Evolutionary conservation across 768 basidiomycete genomes (phyloP).

Genomic region (Cystofilobasidium bisporidii): DNA sequence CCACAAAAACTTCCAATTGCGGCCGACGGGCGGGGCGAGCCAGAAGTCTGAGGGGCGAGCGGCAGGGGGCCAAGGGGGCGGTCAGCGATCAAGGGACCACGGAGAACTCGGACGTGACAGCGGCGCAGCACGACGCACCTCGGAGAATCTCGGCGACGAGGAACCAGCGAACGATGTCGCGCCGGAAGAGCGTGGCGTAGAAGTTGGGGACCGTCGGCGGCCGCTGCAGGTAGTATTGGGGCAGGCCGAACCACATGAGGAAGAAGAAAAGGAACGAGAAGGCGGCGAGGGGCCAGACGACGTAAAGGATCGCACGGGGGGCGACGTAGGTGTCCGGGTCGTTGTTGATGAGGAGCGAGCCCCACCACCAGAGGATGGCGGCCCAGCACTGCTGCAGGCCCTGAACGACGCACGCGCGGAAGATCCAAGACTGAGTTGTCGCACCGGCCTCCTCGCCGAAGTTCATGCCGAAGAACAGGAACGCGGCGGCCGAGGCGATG

Average conservation of each 20-base stretch:
- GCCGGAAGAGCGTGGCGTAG: conserved; percentile 72
- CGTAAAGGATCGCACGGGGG: conserved; percentile 63
- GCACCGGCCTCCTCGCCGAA: conserved; percentile 98
- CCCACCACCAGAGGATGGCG: conserved; percentile 90
- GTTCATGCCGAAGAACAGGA: conserved; percentile 69
- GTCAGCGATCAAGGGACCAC: too few relatives aligned
- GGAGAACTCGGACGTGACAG: too few relatives aligned
- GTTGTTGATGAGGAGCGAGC: conserved; percentile 56
- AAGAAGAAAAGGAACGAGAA: conserved; percentile 68
- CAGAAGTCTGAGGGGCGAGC: conserved; percentile 23
- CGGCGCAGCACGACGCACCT: conserved; percentile 2
- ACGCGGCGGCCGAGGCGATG: conserved; percentile 81
- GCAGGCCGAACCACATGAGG: conserved; percentile 74
- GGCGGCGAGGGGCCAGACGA: conserved; percentile 70
- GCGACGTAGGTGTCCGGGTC: conserved; percentile 47
- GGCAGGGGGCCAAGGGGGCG: background rate
- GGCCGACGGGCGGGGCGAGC: conserved; percentile 45
- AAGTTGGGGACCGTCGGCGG: conserved; percentile 93
- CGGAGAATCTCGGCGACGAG: conserved; percentile 80
- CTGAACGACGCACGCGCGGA: conserved; percentile 85
- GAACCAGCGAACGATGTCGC: conserved; percentile 93
- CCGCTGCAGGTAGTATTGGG: conserved; percentile 47
- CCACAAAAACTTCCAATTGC: conserved; percentile 94
- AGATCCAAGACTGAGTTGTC: conserved; percentile 85
- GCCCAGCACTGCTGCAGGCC: conserved; percentile 88